Percentiles rank a stretch among this genome's conserved stretches.
phyloP scores from a whole-genome alignment of 768 basidiomycete species.

The Suillus subluteus region DNA sequence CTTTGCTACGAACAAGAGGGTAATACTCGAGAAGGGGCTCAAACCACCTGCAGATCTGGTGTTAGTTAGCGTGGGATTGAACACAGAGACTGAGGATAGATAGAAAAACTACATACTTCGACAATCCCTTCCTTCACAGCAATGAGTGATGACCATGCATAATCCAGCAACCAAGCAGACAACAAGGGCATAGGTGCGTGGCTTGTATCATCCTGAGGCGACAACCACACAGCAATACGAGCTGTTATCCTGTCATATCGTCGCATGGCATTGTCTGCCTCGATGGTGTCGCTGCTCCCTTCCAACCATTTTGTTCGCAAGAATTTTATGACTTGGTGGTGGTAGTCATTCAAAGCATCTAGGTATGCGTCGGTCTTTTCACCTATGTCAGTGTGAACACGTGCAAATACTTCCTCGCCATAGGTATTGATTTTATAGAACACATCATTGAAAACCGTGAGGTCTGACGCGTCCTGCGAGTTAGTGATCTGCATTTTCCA shows the following conservation, averaged over 20 bases:
- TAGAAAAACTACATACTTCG: neutral
- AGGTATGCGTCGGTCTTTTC: neutral
- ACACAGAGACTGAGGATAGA: neutral
- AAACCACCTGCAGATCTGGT: neutral
- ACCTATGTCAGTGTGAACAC: neutral
- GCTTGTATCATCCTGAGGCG: neutral
- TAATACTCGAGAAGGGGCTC: conserved; percentile 3
- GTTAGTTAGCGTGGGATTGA: neutral
- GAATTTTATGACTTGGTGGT: neutral
- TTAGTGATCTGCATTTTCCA: neutral
- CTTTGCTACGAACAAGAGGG: neutral
- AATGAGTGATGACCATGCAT: neutral
- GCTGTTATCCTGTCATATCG: neutral
- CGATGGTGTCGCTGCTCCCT: neutral
- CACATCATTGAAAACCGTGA: neutral
- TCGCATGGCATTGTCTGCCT: neutral
- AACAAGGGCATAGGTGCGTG: neutral
- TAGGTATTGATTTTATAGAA: neutral
- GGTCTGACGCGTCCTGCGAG: neutral
- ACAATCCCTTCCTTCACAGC: neutral
- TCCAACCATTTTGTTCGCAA: neutral
- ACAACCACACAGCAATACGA: conserved; percentile 2
- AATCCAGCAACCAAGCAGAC: conserved; percentile 1
- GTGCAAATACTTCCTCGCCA: neutral
- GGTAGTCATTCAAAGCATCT: neutral